Conservation (phyloP, 345 rosid genomes). For the Acer campestre region DNA sequence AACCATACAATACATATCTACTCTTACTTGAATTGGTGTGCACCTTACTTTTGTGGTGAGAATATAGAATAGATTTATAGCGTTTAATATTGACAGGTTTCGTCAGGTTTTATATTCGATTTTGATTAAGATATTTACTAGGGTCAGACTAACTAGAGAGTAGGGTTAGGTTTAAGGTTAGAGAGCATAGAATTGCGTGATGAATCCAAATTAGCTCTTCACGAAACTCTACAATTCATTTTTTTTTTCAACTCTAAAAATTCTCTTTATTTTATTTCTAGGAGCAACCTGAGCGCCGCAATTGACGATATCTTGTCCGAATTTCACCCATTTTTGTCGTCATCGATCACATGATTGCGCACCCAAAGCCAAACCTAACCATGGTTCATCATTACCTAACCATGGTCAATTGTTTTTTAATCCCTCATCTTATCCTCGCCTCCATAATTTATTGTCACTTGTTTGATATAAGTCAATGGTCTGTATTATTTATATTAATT, state of each 20-base stretch:
- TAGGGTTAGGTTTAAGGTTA: not conserved
- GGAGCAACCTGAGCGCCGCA: slow-evolving; percentile 32
- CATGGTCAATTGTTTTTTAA: not conserved
- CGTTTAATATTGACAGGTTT: no score
- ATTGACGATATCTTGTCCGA: slow-evolving; percentile 30
- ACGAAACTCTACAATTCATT: slow-evolving; percentile 15
- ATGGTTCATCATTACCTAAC: not conserved
- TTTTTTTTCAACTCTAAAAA: not conserved
- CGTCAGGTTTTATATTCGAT: no score
- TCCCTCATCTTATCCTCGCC: no score
- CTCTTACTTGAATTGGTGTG: no score
- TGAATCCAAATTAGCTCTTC: not conserved
- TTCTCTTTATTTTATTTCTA: slow-evolving; percentile 4
- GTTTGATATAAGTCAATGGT: no score
- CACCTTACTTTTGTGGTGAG: no score
- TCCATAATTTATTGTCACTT: no score
- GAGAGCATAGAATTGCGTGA: slow-evolving; percentile 16
- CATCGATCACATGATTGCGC: slow-evolving; percentile 26
- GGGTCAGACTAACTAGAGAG: not conserved
- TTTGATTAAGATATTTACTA: not conserved
- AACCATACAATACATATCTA: no score
- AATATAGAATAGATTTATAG: no score
- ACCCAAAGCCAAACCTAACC: slow-evolving; percentile 12
- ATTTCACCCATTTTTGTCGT: slow-evolving; percentile 17
- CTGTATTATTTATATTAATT: no score